A percentile compares a stretch with the other conserved stretches of the same genome.
phyloP scores from a whole-genome alignment of 305 asterid species.

The Caryopteris hybrid region DNA sequence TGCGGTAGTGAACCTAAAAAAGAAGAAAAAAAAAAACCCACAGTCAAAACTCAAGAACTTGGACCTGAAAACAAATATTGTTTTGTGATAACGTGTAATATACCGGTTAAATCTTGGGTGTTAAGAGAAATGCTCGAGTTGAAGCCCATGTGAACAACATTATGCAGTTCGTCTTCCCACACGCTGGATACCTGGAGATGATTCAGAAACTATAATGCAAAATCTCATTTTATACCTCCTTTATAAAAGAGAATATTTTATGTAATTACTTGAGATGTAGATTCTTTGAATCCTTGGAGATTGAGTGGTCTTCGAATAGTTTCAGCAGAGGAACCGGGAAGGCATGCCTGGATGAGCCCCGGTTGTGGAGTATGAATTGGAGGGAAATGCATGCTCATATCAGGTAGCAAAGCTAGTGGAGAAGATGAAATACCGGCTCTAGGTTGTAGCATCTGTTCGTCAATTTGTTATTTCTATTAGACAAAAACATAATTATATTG shows the following conservation, averaged over 20 bases:
- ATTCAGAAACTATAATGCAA: not conserved
- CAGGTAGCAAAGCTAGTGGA: conserved; percentile 48
- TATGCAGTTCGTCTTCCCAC: conserved; percentile 81
- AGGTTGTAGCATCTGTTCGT: conserved; percentile 53
- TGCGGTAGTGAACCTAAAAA: conserved; percentile 40
- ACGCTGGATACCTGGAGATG: conserved; percentile 36
- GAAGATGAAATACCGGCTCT: conserved; percentile 52
- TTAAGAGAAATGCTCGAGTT: conserved; percentile 41
- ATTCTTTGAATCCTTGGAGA: conserved; percentile 56
- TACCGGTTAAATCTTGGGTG: conserved; percentile 64
- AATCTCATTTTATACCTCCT: not conserved
- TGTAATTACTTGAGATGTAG: conserved; percentile 46
- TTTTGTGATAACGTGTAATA: not conserved
- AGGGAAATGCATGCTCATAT: conserved; percentile 52
- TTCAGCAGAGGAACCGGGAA: conserved; percentile 46
- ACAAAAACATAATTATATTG: not conserved
- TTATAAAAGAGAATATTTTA: not conserved
- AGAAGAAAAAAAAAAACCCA: not conserved
- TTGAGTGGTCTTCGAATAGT: conserved; percentile 43
- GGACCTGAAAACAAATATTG: not conserved
- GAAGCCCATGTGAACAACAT: conserved; percentile 68
- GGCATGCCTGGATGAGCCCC: conserved; percentile 47
- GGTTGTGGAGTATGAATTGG: conserved; percentile 44
- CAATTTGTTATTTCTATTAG: conserved; percentile 5
- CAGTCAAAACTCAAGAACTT: conserved; percentile 1